These are phyloP conservation scores for Eutypa lata DNA, from an alignment of 2,329 filamentous ascomycete species.

Conservation along the genomic window DNA sequence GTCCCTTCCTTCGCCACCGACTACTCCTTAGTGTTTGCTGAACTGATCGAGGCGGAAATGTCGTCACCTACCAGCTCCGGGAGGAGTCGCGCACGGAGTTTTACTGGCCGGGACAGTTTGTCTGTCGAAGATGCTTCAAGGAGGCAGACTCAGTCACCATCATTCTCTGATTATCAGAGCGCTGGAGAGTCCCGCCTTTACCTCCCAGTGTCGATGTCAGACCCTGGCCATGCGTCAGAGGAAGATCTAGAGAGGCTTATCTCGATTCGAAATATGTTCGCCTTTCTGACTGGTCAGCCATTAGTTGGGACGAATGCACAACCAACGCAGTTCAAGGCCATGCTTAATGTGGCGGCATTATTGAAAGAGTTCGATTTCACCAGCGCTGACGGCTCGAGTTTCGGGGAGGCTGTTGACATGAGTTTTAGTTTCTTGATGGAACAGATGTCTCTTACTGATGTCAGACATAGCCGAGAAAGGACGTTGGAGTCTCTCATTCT, in stretches of 20 bases:
- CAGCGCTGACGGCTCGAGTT: slow-evolving; percentile 54
- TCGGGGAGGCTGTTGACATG: slow-evolving; percentile 57
- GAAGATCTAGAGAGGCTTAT: slow-evolving; percentile 55
- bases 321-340: slow-evolving; percentile 51
- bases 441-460: slow-evolving; percentile 73
- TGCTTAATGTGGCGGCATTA: slow-evolving; percentile 51
- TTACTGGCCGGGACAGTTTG: slow-evolving; percentile 45
- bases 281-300: slow-evolving; percentile 61
- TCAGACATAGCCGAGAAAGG: slow-evolving; percentile 79
- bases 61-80: slow-evolving; percentile 25
- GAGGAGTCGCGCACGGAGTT: slow-evolving; percentile 40
- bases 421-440: slow-evolving; percentile 75
- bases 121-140: slow-evolving; percentile 47
- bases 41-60: slow-evolving; percentile 48
- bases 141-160: slow-evolving; percentile 33
- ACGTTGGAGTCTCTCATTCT: slow-evolving; percentile 87
- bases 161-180: slow-evolving; percentile 30
- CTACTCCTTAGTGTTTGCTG: slow-evolving; percentile 52
- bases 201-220: slow-evolving; percentile 44
- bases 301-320: slow-evolving; percentile 55
- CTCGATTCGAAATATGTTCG: slow-evolving; percentile 62
- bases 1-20: slow-evolving; percentile 52
- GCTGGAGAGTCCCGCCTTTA: slow-evolving; percentile 49
- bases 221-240: slow-evolving; percentile 32
- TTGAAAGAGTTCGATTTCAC: slow-evolving; percentile 57